Evolutionary conservation across 2,329 filamentous ascomycete genomes (phyloP), one percentile per base, ranked within the genome.

Genomic region (Fusarium heterosporum): DNA sequence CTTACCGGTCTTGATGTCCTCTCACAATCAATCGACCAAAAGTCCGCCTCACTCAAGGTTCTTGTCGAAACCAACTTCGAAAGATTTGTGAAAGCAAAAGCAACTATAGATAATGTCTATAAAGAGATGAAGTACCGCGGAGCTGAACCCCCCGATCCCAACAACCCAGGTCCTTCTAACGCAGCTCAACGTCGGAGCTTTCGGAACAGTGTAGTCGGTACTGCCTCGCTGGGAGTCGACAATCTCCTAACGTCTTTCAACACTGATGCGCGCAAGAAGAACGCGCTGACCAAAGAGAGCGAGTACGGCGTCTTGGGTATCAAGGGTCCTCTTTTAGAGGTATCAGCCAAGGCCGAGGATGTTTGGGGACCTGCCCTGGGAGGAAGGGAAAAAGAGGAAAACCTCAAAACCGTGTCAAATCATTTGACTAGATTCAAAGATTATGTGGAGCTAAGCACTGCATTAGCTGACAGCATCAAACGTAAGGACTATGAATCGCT

Each of bases 21-120:
- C 19, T 96, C 93, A 17, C 87, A 88, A 64, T 97, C 95, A 1
- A 99, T 99, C 73, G 96, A 98, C 74, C 93, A 98, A 79, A 99
- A 99, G 78, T 97, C 95, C 0, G 96, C 95, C 0, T 97, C 94
- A 6, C 86, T 99, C 63, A 99, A 99, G 77, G 92, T 97, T 12
- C 85, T 99, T 17, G 96, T 99, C 25, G 96, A 99, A 78, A 95
- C 93, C 67, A 99, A 99, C 77, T 99, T 99, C 76, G 96, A 99
- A 79, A 91, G 95, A 69, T 99, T 99, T 81, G 96, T 99, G 55
- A 91, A 93, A 66, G 96, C 96, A 41, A 99, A 99, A 78, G 93
- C 95, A 17, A 98, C 95, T 9, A 98, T 99, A 73, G 96, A 99
- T 80, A 97, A 97, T 79, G 96, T 99, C 51, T 99, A 99, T 80